Conservation (phyloP, 2,329 filamentous ascomycete genomes). For the Cladosporium phlei region DNA sequence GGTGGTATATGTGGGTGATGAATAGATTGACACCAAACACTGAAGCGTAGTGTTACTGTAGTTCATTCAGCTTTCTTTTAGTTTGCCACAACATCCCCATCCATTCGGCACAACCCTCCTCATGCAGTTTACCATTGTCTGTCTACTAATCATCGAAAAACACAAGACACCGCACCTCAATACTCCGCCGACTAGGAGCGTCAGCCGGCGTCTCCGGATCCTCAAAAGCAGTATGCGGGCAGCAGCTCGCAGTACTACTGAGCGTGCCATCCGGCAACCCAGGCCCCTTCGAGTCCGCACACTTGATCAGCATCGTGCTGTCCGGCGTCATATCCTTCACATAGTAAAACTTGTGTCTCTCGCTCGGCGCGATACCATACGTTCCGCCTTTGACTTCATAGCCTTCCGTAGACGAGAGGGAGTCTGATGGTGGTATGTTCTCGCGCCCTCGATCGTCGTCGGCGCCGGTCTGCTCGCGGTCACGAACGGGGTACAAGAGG, state of each 20-base stretch:
- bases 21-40: too few species aligned
- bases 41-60: too few species aligned
- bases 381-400: constrained; percentile 63
- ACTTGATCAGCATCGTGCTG: constrained; percentile 51
- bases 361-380: constrained; percentile 53
- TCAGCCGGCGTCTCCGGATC: constrained; percentile 67
- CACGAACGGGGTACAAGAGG: constrained; percentile 56
- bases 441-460: constrained; percentile 58
- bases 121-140: too few species aligned
- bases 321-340: constrained; percentile 62
- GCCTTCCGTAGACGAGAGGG: constrained; percentile 49
- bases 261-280: constrained; percentile 35
- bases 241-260: constrained; percentile 39
- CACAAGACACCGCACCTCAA: constrained; percentile 79
- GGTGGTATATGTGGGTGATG: too few species aligned
- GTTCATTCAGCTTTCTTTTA: too few species aligned
- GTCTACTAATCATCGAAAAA: too few species aligned
- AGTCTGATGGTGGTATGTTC: constrained; percentile 45
- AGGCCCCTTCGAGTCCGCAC: constrained; percentile 43
- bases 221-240: constrained; percentile 72
- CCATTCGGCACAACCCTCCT: too few species aligned
- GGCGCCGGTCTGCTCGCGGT: constrained; percentile 36
- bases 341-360: constrained; percentile 59
- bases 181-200: constrained; percentile 73
- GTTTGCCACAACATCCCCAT: too few species aligned